Conservation (phyloP, 495 filamentous ascomycete genomes). For the Chaetomium fimeti region DNA sequence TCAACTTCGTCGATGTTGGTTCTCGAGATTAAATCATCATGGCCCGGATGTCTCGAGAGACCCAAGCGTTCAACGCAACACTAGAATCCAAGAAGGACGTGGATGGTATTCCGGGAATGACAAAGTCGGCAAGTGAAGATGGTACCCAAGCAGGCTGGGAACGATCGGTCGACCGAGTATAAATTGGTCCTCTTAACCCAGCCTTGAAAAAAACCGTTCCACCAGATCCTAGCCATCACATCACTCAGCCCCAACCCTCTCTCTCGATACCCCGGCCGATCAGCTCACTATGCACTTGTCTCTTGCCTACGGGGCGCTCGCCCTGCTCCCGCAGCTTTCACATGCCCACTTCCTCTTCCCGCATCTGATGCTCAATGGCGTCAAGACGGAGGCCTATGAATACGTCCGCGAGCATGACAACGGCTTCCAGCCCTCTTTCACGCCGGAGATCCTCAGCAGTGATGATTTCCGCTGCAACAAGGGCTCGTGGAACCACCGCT, state of each 20-base stretch:
- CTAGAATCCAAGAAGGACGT: too few species aligned
- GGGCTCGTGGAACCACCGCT: conserved; percentile 23
- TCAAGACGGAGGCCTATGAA: conserved; percentile 37
- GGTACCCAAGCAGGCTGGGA: too few species aligned
- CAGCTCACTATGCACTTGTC: conserved; percentile 10
- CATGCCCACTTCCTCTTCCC: conserved; percentile 29
- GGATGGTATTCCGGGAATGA: too few species aligned
- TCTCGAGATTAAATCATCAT: too few species aligned
- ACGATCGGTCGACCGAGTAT: too few species aligned
- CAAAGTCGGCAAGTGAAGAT: too few species aligned
- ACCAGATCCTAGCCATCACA: neutral
- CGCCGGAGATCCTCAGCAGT: conserved; percentile 40
- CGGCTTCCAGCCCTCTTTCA: conserved; percentile 43
- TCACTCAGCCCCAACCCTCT: neutral
- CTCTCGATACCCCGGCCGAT: neutral
- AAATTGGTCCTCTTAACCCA: neutral
- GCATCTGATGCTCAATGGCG: conserved; percentile 32
- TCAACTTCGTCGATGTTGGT: neutral
- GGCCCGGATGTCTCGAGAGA: too few species aligned
- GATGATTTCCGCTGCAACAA: conserved; percentile 35
- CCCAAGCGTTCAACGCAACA: too few species aligned
- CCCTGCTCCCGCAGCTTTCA: conserved; percentile 14
- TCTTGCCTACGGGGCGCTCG: conserved; percentile 13
- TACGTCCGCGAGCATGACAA: conserved; percentile 37
- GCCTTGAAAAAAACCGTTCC: neutral